A percentile compares a stretch with the other conserved stretches of the same genome.
Conservation (phyloP, 1,284 basidiomycete genomes). For the Cutaneotrichosporon mucoides region DNA sequence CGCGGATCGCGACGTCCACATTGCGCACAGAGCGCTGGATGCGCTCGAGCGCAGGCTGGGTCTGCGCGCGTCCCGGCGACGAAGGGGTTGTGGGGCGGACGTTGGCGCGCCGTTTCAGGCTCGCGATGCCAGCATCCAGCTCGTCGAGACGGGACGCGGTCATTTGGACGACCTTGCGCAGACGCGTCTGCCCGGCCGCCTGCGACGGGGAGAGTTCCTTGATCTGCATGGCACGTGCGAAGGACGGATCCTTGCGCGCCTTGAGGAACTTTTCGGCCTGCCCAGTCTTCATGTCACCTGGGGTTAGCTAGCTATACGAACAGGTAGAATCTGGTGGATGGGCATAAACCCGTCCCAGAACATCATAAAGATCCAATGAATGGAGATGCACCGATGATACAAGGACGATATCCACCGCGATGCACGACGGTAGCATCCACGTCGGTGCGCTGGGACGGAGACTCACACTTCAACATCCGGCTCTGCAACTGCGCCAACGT, state of each 20-base stretch:
- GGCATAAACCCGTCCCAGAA: too few relatives aligned
- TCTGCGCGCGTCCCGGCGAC: background rate
- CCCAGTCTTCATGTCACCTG: constrained; percentile 51
- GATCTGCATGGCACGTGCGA: constrained; percentile 51
- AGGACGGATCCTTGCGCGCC: constrained; percentile 51
- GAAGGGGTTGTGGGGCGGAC: constrained; percentile 3
- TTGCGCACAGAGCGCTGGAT: constrained; percentile 52
- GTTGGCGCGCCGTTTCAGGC: constrained; percentile 36
- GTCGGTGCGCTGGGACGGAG: too few relatives aligned
- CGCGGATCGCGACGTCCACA: constrained; percentile 49
- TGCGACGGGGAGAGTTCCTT: constrained; percentile 55
- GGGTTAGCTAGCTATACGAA: constrained; percentile 6
- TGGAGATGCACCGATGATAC: too few relatives aligned
- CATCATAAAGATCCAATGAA: too few relatives aligned
- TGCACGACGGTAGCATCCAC: too few relatives aligned
- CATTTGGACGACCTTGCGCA: constrained; percentile 48
- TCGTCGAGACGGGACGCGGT: constrained; percentile 50
- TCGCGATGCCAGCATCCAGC: constrained; percentile 31
- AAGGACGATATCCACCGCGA: too few relatives aligned
- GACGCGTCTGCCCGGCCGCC: constrained; percentile 49
- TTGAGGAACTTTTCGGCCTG: constrained; percentile 52
- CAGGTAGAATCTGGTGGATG: too few relatives aligned
- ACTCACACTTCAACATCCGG: constrained; percentile 51
- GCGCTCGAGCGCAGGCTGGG: constrained; percentile 47
- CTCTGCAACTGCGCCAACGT: constrained; percentile 50